Evolutionary conservation across 345 rosid species (phyloP).

Genomic region (Euphorbia tirucalli): DNA sequence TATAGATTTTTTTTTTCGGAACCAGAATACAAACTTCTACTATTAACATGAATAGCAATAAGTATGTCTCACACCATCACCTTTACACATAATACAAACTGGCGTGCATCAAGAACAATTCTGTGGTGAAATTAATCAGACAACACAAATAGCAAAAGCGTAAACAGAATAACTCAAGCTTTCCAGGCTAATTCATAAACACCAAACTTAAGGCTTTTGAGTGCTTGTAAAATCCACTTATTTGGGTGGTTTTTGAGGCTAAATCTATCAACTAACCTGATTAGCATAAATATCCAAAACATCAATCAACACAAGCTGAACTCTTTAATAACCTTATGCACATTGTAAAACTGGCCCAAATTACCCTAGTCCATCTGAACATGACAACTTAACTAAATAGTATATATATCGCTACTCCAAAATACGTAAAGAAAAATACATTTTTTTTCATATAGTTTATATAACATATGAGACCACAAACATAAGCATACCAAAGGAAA

Average conservation of each 20-base stretch:
- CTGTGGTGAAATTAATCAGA: neutral
- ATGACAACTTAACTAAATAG: neutral
- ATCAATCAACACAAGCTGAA: neutral
- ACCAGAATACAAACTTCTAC: neutral
- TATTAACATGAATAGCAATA: neutral
- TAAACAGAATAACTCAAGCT: too few relatives aligned
- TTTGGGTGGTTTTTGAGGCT: too few relatives aligned
- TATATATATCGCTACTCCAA: neutral
- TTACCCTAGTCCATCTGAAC: neutral
- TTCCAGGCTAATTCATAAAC: too few relatives aligned
- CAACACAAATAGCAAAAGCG: neutral
- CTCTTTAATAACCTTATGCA: neutral
- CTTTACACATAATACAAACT: neutral
- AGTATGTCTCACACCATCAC: neutral
- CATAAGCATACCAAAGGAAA: neutral
- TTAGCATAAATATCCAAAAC: neutral
- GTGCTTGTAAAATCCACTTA: too few relatives aligned
- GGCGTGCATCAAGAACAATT: neutral
- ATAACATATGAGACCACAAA: too few relatives aligned
- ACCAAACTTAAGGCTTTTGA: too few relatives aligned
- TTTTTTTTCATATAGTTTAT: too few relatives aligned
- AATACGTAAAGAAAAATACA: neutral
- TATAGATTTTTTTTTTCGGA: neutral
- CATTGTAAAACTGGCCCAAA: neutral
- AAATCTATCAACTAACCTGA: neutral